Evolutionary conservation across 1,139 yeast genomes (phyloP), one percentile per base, ranked within the genome.

Genomic region (Wickerhamomyces sp.): DNA sequence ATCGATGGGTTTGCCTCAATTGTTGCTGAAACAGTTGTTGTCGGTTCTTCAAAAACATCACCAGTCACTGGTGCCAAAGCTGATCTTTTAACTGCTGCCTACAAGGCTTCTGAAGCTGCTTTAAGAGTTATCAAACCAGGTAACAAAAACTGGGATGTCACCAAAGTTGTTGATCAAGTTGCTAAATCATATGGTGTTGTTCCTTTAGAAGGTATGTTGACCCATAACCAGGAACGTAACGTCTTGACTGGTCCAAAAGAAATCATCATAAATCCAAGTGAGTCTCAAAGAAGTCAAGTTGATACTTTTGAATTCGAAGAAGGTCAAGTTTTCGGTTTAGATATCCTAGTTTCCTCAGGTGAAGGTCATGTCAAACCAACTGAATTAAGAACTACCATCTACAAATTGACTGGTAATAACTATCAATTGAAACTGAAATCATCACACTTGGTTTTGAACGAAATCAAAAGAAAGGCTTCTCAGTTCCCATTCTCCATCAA

Each of bases 71-170:
- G 88, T 46, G 63, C 65, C 45, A 77, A 75, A 53, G 91, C 91
- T 43, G 89, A 84, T 62, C 80, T 81, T 58, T 64, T 85, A 50
- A 74, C 80, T 53, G 84, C 89, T 47, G 90, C 90, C 18, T 81
- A 87, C 84, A 74, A 74, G 56, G 88, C 93, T 11, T 74, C 86
- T 40, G 93, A 85, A 69, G 91, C 91, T 37, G 93, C 94, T 39
- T 71, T 85, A 52, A 76, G 90, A 66, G 74, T 81, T 45, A 72
- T 85, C 65, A 76, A 75, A 65, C 79, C 84, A 44, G 86, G 86
- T 51, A 78, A 78, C 63, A 80, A 76, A 69, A 85, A 85, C 73
- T 82, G 83, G 81, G 91, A 84, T 55, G 84, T 85, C 50, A 84
- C 94, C 60, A 77, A 78, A 58, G 65, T 81, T 42, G 91, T 85